These are phyloP conservation scores for Syzygium malaccense DNA, from an alignment of 441 rosid species.

Conservation along the genomic window DNA sequence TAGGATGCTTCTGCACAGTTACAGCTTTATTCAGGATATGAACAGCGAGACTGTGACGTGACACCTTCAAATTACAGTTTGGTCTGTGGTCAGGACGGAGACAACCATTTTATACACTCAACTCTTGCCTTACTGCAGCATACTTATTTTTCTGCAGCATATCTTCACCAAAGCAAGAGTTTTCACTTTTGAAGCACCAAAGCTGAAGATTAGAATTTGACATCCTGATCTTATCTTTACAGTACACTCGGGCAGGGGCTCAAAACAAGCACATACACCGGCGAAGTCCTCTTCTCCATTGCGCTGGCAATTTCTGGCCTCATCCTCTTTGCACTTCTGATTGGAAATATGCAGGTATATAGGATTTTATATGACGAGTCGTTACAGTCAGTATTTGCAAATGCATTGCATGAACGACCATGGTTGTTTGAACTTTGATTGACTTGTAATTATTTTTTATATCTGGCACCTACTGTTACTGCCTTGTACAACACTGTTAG, in stretches of 20 bases:
- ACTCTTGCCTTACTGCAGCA: not conserved
- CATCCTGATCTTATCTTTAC: not conserved
- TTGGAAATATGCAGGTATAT: conserved; percentile 85
- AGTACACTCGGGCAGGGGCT: conserved; percentile 93
- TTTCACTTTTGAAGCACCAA: not conserved
- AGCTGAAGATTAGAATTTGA: not conserved
- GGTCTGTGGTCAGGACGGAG: not conserved
- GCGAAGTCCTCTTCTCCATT: conserved; percentile 80
- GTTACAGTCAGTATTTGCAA: not conserved
- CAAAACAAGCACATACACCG: conserved; percentile 64
- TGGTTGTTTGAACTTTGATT: not conserved
- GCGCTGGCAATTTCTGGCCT: conserved; percentile 74
- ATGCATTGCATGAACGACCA: not conserved
- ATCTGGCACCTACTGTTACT: not conserved
- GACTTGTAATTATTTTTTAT: not conserved
- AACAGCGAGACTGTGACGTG: not conserved
- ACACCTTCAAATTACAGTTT: not conserved
- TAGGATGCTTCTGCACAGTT: not conserved
- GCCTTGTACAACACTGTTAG: not conserved
- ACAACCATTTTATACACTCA: not conserved
- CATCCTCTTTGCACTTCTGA: conserved; percentile 74
- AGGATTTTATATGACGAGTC: not conserved
- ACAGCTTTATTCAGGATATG: not conserved
- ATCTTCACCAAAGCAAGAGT: not conserved
- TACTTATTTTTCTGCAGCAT: not conserved